Conservation (phyloP, 176 grass and related monocot species). For the Dendrocalamus sinicus region DNA sequence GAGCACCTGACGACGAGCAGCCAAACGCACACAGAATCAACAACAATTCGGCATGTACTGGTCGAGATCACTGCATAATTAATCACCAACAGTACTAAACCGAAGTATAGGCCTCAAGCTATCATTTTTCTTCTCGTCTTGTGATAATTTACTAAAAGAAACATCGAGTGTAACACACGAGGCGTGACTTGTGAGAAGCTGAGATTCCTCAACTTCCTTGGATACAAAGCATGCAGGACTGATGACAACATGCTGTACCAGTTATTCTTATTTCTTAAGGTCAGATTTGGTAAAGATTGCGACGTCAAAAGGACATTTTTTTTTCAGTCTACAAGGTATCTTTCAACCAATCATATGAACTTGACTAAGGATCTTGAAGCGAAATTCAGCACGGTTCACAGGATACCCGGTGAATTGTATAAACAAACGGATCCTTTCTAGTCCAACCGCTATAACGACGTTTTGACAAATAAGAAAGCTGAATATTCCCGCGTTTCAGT, state of each 20-base stretch:
- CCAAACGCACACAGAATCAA: not conserved
- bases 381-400: not conserved
- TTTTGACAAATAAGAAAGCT: not conserved
- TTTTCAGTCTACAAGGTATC: slow-evolving; percentile 12
- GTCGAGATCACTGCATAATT: not conserved
- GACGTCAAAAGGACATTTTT: not conserved
- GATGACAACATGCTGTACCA: slow-evolving; percentile 14
- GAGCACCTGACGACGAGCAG: slow-evolving; percentile 61
- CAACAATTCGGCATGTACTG: not conserved
- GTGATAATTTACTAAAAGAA: not conserved
- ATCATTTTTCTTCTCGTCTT: not conserved
- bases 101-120: not conserved
- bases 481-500: not conserved
- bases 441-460: not conserved
- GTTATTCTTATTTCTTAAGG: not conserved
- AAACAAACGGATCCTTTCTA: not conserved
- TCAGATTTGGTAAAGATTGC: slow-evolving; percentile 23
- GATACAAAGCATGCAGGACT: not conserved
- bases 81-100: not conserved
- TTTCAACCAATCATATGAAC: slow-evolving; percentile 7
- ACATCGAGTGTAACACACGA: slow-evolving; percentile 21
- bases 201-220: slow-evolving; percentile 22
- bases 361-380: not conserved
- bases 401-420: not conserved
- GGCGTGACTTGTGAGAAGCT: not conserved